Percentiles rank a stretch among this genome's conserved stretches.
These are phyloP conservation scores for Aegilops umbellulata DNA, from an alignment of 176 grass and related monocot genomes.

Conservation along the genomic window DNA sequence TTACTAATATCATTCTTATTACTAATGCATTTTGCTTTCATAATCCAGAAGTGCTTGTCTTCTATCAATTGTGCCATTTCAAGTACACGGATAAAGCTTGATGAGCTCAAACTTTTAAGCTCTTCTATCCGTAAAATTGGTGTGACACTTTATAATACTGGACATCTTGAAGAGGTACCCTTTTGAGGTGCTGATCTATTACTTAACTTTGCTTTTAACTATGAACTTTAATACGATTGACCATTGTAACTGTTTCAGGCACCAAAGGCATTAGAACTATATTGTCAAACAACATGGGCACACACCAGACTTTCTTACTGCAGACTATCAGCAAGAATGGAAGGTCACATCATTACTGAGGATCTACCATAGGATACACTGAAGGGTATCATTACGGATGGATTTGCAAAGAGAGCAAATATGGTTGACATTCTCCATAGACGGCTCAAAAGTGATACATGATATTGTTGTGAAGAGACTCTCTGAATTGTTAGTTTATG, in stretches of 20 bases:
- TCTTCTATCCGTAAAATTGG: too few species aligned
- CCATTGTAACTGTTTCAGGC: constrained; percentile 38
- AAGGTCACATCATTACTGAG: neutral
- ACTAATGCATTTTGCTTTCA: too few species aligned
- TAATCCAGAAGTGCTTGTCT: too few species aligned
- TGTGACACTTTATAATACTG: too few species aligned
- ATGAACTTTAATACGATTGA: constrained; percentile 2
- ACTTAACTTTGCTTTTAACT: neutral
- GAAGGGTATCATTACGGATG: constrained; percentile 50
- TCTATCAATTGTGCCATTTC: too few species aligned
- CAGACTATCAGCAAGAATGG: constrained; percentile 9
- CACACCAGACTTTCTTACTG: constrained; percentile 19
- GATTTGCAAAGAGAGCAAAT: constrained; percentile 37
- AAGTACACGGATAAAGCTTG: too few species aligned
- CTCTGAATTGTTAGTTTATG: constrained; percentile 40
- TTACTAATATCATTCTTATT: neutral
- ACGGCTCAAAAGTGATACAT: constrained; percentile 34
- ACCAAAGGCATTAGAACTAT: constrained; percentile 48
- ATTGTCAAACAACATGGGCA: constrained; percentile 49
- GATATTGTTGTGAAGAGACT: constrained; percentile 53
- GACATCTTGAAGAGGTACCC: constrained; percentile 18
- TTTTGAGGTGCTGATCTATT: constrained; percentile 39
- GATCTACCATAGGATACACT: constrained; percentile 7
- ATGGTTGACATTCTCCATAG: constrained; percentile 51
- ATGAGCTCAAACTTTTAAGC: too few species aligned